Evolutionary conservation across 768 basidiomycete genomes (phyloP), one percentile per base, ranked within the genome.

Genomic region (Lactarius psammicola): DNA sequence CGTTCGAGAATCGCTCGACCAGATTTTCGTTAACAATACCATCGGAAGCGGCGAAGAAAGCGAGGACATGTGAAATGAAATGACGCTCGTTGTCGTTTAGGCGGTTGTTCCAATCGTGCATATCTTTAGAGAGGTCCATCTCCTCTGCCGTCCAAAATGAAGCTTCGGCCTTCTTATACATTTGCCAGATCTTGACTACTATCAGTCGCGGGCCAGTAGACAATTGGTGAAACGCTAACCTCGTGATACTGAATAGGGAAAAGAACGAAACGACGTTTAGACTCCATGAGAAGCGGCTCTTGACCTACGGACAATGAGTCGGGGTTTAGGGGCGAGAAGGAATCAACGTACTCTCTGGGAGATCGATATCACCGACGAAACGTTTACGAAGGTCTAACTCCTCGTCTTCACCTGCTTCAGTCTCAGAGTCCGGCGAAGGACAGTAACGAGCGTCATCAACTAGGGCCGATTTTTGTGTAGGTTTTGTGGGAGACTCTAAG

Each of bases 1-100:
- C 95, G 62, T 86, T 87, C 8, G 91, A 93, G 77, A 98, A 97
- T 8, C 95, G 90, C 75, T 96, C 94, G 30, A 97, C 83, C 1
- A 98, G 83, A 75, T 98, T 98, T 75, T 97, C 95, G 76, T 97
- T 97, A 70, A 97, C 94, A 66, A 97, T 97, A 33, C 95, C 94
- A 68, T 97, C 94, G 0, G 93, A 95, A 10, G 95, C 94, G 28
- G 95, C 95, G 73, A 98, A 98, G 75, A 97, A 98, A 0, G 95
- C 95, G 42, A 98, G 87, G 58, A 98, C 88, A 70, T 94, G 93
- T 0, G 92, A 92, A 69, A 97, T 82, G 70, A 98, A 98, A 75
- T 94, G 87, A 33, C 88, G 87, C 72, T 98, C 95, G 71, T 89
- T 85, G 72, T 84, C 79, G 69, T 86, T 95, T 38, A 98, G 82